Evolutionary conservation across 2,329 filamentous ascomycete species (phyloP), one percentile per base, ranked within the genome.

Genomic region (Colletotrichum simmondsii): DNA sequence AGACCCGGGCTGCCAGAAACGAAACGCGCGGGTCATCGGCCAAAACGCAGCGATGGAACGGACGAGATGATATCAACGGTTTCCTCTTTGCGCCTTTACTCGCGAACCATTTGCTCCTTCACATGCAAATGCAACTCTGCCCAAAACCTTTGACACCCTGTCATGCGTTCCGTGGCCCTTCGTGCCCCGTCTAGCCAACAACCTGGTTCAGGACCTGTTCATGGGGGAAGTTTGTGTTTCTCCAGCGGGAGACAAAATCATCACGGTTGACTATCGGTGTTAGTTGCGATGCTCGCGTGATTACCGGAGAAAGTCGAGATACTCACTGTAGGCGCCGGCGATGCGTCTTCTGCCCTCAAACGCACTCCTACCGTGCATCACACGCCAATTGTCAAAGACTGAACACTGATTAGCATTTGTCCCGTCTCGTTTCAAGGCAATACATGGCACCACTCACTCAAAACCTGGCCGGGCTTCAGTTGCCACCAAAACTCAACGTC

Each of bases 331-430:
- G 11, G 90, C 96, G 72, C 97, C 97, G 81, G 95, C 98, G 79
- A 99, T 94, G 76, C 95, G 91, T 76, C 97, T 88, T 79, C 93
- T 91, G 1, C 97, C 97, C 6, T 92, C 93, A 79, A 98, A 99
- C 0, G 90, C 90, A 64, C 92, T 92, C 77, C 97, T 88, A 1
- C 96, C 97, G 82, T 99, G 97, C 77, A 98, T 84, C 42, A 98
- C 93, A 72, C 97, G 90, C 95, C 96, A 98, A 79, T 99, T 98
- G 80, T 99, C 94, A 81, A 99, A 98, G 59, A 98, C 93, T 94
- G 77, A 12, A 49, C 10, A n/a, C 24, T 37, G 26, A 58, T 79
- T n/a, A 82, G 74, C 32, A 69, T 54, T 42, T 16, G 14, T 16
- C 37, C 16, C 16, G n/a, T 7, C 26, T 49, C 3, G 26, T 19